phyloP scores from a whole-genome alignment of 2,329 filamentous ascomycete species.

The Pseudogymnoascus pannorum region DNA sequence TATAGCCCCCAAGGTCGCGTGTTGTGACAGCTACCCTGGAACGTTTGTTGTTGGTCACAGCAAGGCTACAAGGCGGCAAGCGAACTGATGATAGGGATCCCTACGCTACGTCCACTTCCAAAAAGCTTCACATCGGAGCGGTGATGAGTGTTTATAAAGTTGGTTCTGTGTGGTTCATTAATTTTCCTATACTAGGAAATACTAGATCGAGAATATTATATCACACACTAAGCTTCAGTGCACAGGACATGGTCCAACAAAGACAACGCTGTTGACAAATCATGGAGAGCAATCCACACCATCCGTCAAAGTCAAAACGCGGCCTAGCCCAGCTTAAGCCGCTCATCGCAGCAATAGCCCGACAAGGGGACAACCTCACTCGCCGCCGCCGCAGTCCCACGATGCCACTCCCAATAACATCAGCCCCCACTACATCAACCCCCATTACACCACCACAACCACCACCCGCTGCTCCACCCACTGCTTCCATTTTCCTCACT shows the following conservation, averaged over 20 bases:
- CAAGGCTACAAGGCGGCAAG: neutral
- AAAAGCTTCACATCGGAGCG: too few species aligned
- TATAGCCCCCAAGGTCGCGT: neutral
- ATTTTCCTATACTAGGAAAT: too few species aligned
- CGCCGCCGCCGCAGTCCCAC: neutral
- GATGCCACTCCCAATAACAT: too few species aligned
- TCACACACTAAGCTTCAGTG: too few species aligned
- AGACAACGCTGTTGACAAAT: neutral
- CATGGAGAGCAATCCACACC: neutral
- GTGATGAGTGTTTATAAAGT: too few species aligned
- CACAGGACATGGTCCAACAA: too few species aligned
- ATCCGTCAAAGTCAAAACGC: neutral
- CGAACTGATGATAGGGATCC: neutral
- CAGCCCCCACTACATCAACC: too few species aligned
- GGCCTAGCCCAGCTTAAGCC: neutral
- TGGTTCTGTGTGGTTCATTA: too few species aligned
- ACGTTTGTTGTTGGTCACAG: neutral
- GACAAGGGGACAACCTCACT: neutral
- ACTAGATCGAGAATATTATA: too few species aligned
- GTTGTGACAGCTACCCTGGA: neutral
- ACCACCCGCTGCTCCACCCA: neutral
- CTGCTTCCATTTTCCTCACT: neutral
- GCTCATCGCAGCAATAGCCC: neutral
- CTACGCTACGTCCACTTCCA: too few species aligned
- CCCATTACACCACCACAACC: too few species aligned